Conservation (phyloP, 768 basidiomycete species). For the Pisolithus albus region DNA sequence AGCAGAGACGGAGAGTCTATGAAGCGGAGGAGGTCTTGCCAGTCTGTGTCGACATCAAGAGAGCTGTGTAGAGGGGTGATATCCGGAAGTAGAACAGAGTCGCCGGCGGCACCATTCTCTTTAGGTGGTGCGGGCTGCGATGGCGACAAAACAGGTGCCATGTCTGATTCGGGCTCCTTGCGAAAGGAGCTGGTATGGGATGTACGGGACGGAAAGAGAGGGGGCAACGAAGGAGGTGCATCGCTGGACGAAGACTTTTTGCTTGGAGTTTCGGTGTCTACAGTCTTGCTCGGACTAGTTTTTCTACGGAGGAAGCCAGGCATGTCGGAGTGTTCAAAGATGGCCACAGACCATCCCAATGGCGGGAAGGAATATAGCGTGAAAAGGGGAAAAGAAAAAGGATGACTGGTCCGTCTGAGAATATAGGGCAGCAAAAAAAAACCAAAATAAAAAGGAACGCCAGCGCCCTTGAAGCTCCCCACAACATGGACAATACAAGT, state of each 20-base stretch:
- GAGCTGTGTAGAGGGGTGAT: background rate
- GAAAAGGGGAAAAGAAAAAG: background rate
- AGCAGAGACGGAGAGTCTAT: background rate
- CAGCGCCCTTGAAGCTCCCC: background rate
- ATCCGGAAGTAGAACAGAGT: background rate
- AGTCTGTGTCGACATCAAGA: background rate
- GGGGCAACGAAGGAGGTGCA: background rate
- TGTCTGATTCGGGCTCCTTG: background rate
- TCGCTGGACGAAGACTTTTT: background rate
- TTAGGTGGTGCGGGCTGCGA: background rate
- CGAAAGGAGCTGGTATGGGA: background rate
- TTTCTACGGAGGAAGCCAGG: conserved; percentile 1
- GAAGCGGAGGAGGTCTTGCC: background rate
- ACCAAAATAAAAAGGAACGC: background rate
- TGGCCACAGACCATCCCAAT: background rate
- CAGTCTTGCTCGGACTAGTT: background rate
- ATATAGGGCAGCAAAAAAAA: background rate
- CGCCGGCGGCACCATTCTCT: background rate
- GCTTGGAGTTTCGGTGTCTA: background rate
- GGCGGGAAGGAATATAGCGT: background rate
- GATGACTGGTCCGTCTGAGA: background rate
- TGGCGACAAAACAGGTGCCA: background rate
- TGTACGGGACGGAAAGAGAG: background rate
- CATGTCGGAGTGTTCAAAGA: background rate
- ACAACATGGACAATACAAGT: background rate